Evolutionary conservation across 352 stramenopile species (phyloP).

Genomic region (Blastocystis sp.): DNA sequence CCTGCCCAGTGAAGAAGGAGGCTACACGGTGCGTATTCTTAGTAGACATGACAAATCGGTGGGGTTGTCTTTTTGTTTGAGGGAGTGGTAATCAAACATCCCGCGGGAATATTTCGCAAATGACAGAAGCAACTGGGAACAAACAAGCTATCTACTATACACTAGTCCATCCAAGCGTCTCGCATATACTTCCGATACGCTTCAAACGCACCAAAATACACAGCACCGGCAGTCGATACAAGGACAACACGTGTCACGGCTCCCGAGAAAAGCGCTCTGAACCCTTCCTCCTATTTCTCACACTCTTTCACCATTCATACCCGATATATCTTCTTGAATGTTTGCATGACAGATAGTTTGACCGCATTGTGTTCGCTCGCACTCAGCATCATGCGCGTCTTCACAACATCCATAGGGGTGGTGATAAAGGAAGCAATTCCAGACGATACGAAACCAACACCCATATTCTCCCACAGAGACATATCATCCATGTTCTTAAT

Average conservation of each 20-base stretch:
- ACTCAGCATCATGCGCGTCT: conserved; percentile 55
- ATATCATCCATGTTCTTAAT: conserved; percentile 40
- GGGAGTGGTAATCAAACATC: too few species aligned
- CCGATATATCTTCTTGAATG: conserved; percentile 30
- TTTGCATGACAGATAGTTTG: conserved; percentile 25
- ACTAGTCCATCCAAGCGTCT: not conserved
- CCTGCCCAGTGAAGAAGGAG: conserved; percentile 22
- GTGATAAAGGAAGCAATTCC: conserved; percentile 34
- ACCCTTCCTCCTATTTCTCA: conserved; percentile 29
- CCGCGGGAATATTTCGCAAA: not conserved
- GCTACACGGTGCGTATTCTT: not conserved
- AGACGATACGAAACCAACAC: conserved; percentile 18
- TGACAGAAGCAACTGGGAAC: too few species aligned
- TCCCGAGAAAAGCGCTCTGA: conserved; percentile 51
- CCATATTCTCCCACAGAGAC: conserved; percentile 11
- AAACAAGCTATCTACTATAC: too few species aligned
- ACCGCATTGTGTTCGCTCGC: not conserved
- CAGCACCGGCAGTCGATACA: conserved; percentile 17
- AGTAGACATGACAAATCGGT: not conserved
- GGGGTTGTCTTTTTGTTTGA: too few species aligned
- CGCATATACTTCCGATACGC: conserved; percentile 33
- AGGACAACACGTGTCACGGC: conserved; percentile 41
- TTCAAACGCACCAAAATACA: conserved; percentile 54
- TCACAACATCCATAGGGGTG: conserved; percentile 52
- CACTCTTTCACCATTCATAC: not conserved